Percentiles rank a stretch among this genome's conserved stretches.
phyloP scores from a whole-genome alignment of 1,139 yeast genomes.

The Scheffersomyces segobiensis region DNA sequence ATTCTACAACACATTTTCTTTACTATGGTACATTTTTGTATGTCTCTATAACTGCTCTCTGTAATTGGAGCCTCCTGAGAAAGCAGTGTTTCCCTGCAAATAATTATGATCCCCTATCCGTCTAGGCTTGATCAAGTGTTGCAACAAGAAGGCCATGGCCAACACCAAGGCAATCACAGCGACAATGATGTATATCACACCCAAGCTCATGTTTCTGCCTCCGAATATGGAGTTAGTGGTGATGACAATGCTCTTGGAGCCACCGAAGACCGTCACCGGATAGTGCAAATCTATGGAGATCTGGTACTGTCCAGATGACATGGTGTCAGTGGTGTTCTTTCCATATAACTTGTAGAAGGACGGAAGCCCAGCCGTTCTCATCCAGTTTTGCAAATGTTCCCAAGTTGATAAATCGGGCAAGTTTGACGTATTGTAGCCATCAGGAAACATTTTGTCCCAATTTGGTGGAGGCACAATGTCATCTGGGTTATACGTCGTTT shows the following conservation, averaged over 20 bases:
- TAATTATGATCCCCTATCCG: constrained; percentile 48
- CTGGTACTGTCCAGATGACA: constrained; percentile 60
- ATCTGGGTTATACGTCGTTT: constrained; percentile 54
- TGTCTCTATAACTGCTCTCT: constrained; percentile 20
- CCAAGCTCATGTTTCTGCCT: constrained; percentile 67
- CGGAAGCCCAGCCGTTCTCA: constrained; percentile 81
- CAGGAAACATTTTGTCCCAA: constrained; percentile 65
- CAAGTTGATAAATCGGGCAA: constrained; percentile 56
- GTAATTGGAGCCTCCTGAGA: constrained; percentile 8
- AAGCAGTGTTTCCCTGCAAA: constrained; percentile 22
- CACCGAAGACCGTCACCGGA: constrained; percentile 69
- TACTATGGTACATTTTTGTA: background rate
- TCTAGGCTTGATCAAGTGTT: constrained; percentile 49
- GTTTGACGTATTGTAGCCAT: constrained; percentile 68
- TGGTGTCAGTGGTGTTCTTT: constrained; percentile 48
- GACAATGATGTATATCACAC: constrained; percentile 65
- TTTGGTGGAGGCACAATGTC: constrained; percentile 79
- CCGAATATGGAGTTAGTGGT: constrained; percentile 71
- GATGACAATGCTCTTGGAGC: constrained; percentile 64
- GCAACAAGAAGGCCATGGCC: constrained; percentile 47
- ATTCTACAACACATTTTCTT: background rate
- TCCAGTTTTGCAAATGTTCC: constrained; percentile 69
- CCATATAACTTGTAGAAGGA: constrained; percentile 67
- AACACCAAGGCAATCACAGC: constrained; percentile 54
- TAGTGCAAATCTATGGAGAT: constrained; percentile 63